phyloP scores from a whole-genome alignment of 73 alveolate species.

The Paramecium bursaria region DNA sequence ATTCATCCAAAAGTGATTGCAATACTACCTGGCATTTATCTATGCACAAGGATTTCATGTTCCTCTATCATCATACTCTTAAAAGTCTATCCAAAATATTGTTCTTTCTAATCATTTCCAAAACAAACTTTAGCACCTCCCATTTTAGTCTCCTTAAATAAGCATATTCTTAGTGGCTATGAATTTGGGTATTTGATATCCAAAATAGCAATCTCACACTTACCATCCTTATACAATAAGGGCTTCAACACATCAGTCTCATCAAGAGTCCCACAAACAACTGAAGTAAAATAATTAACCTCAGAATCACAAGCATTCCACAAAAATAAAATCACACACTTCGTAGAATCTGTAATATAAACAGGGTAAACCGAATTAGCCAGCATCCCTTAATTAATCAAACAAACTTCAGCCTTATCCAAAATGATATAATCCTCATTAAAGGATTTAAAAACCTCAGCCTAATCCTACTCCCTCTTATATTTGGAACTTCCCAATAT shows the following conservation, averaged over 20 bases:
- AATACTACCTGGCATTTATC: conserved; percentile 54
- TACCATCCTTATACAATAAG: conserved; percentile 18
- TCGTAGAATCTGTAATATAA: conserved; percentile 17
- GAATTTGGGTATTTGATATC: conserved; percentile 37
- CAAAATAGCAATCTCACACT: conserved; percentile 55
- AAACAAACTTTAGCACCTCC: conserved; percentile 51
- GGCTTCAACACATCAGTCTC: background rate
- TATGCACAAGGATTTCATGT: conserved; percentile 24
- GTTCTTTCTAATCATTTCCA: conserved; percentile 46
- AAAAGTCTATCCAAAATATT: conserved; percentile 44
- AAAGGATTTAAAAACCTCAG: background rate
- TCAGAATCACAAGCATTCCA: conserved; percentile 62
- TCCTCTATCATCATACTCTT: conserved; percentile 36
- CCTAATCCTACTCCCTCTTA: conserved; percentile 35
- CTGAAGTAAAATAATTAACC: conserved; percentile 37
- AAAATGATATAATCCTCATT: conserved; percentile 22
- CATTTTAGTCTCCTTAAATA: conserved; percentile 40
- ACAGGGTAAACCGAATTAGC: conserved; percentile 47
- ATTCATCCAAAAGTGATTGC: conserved; percentile 30
- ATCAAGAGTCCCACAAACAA: conserved; percentile 11
- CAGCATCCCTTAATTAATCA: conserved; percentile 47
- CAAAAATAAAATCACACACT: conserved; percentile 29
- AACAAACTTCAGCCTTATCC: conserved; percentile 43
- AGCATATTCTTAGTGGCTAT: conserved; percentile 22
- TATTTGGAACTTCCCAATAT: conserved; percentile 20